Base-by-base conservation (phyloP, 208 protist species). In the Lotmaria passim region DNA sequence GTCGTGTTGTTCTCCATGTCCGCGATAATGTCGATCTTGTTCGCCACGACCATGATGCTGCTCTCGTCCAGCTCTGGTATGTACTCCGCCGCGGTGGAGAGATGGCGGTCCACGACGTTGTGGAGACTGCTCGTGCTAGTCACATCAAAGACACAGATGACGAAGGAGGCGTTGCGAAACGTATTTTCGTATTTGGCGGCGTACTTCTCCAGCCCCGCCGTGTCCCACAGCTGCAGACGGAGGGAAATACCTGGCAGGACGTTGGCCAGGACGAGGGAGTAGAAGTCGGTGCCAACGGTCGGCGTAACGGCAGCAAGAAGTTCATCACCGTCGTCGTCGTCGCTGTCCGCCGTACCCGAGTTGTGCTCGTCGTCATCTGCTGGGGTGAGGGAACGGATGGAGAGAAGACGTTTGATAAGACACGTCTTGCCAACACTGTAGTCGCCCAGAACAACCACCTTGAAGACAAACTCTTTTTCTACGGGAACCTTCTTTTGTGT, bases 141-240 rank as follows among this genome's bases (percentile, higher is more conserved):
- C 43, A 99, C 91, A 77, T 99, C 98, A 81, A 98, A 99, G 14
- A 99, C 96, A 41, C 98, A 82, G 34, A 99, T 78, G 10, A 98
- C 95, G 14, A 98, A 95, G 14, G 87, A 93, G 19, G 94, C 97
- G 75, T 99, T 74, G n/a, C 81, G 73, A 23, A 78, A 85, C 2
- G 73, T 82, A 15, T 71, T 78, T 15, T 73, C 59, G 12, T 97
- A 98, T 65, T 98, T 98, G 10, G 98, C 96, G 28, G 97, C 91
- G 73, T 99, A 99, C 21, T 97, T 71, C 85, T 98, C 96, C 70
- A 99, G 90, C 23, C 98, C 87, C 0, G 87, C 87, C 0, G 85
- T 90, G 75, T 93, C 87, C 87, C 87, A 93, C 47, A 93, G 73
- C 67, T 93, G 87, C 23, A 93, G 78, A 5, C 84, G 80, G 33